These are phyloP conservation scores for Salix arbutifolia DNA, from an alignment of 345 rosid species.

Conservation along the genomic window DNA sequence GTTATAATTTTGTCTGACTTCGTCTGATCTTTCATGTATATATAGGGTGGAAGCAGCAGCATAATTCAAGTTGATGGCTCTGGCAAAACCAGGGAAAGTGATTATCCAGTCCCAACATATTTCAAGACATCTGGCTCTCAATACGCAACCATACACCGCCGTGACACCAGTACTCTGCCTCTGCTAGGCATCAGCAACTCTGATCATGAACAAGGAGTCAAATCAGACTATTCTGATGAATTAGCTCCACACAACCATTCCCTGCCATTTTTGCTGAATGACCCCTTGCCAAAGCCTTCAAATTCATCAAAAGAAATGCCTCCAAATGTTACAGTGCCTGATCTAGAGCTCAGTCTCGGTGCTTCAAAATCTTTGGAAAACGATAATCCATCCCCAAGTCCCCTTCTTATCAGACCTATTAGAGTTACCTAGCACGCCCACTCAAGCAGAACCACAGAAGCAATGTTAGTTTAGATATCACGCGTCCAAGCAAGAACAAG, in stretches of 20 bases:
- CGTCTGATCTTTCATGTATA: neutral
- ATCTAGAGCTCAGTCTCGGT: slow-evolving; percentile 53
- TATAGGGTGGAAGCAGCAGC: slow-evolving; percentile 22
- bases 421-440: slow-evolving; percentile 29
- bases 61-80: neutral
- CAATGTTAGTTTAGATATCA: neutral
- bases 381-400: slow-evolving; percentile 18
- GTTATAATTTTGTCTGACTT: neutral
- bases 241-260: neutral
- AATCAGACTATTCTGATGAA: neutral
- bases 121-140: neutral
- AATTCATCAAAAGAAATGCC: slow-evolving; percentile 11
- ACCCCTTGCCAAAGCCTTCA: slow-evolving; percentile 15
- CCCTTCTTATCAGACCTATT: slow-evolving; percentile 33
- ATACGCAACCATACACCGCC: neutral
- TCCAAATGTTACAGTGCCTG: slow-evolving; percentile 10
- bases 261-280: neutral
- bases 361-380: slow-evolving; percentile 35
- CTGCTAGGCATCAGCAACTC: slow-evolving; percentile 3
- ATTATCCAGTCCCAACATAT: neutral
- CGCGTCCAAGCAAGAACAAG: neutral
- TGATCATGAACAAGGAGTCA: neutral
- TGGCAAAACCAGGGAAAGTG: neutral
- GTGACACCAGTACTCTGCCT: neutral
- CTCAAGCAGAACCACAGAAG: too few relatives aligned